A percentile compares a stretch with the other conserved stretches of the same genome.
phyloP scores from a whole-genome alignment of 2,329 filamentous ascomycete species.

The Orbilia brochopaga region DNA sequence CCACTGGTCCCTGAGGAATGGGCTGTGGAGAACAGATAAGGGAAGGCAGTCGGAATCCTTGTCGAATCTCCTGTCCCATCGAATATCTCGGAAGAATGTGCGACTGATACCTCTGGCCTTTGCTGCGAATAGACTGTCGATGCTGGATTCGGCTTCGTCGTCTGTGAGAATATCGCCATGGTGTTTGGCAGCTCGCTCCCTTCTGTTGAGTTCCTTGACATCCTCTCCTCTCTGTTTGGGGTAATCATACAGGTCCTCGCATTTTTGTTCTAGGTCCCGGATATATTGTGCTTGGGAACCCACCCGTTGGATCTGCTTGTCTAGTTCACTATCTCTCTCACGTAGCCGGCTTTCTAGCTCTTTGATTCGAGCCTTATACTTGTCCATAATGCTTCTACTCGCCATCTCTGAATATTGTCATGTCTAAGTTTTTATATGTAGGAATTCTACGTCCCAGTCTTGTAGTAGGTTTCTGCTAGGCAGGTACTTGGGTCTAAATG shows the following conservation, averaged over 20 bases:
- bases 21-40: not conserved
- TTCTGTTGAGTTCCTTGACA: not conserved
- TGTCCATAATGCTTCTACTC: too few relatives aligned
- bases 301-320: too few relatives aligned
- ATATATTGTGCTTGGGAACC: not conserved
- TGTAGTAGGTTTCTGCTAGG: too few relatives aligned
- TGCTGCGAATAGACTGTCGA: not conserved
- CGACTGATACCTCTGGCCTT: slow-evolving; percentile 14
- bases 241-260: not conserved
- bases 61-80: not conserved
- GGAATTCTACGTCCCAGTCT: too few relatives aligned
- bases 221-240: not conserved
- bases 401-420: too few relatives aligned
- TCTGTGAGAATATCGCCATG: slow-evolving; percentile 12
- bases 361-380: too few relatives aligned
- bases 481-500: too few relatives aligned
- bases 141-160: slow-evolving; percentile 7
- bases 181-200: slow-evolving; percentile 17
- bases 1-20: slow-evolving; percentile 1
- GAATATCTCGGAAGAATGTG: slow-evolving; percentile 10
- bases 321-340: too few relatives aligned
- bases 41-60: not conserved
- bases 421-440: too few relatives aligned
- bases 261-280: not conserved
- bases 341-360: too few relatives aligned